phyloP scores from a whole-genome alignment of 106 monocot genomes.

The Platanthera guangdongensis region DNA sequence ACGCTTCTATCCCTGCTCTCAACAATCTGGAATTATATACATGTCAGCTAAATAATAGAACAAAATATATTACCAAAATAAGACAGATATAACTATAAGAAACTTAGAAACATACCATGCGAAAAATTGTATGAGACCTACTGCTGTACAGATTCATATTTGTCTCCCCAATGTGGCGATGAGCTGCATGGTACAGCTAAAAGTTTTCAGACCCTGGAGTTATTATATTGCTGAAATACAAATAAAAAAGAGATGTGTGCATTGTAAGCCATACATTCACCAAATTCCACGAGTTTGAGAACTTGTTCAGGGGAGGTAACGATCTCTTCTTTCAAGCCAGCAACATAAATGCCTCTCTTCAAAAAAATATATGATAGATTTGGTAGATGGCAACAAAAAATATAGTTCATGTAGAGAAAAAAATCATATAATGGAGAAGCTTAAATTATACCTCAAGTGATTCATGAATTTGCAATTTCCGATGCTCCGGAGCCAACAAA shows the following conservation, averaged over 20 bases:
- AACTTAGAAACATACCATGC: constrained; percentile 42
- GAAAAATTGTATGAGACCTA: constrained; percentile 96
- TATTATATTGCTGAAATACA: not conserved
- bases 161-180: constrained; percentile 93
- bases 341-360: constrained; percentile 97
- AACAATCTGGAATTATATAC: constrained; percentile 49
- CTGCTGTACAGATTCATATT: constrained; percentile 98
- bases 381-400: not conserved
- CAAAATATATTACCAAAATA: constrained; percentile 2
- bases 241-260: constrained; percentile 2
- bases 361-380: constrained; percentile 2
- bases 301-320: constrained; percentile 82
- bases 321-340: constrained; percentile 93
- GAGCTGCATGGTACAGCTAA: constrained; percentile 43
- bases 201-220: not conserved
- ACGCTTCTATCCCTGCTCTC: constrained; percentile 80
- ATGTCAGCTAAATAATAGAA: not conserved
- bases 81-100: not conserved
- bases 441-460: constrained; percentile 60
- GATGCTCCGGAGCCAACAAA: constrained; percentile 88
- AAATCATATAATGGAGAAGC: not conserved
- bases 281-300: constrained; percentile 75
- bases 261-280: constrained; percentile 63
- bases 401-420: not conserved
- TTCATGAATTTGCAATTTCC: constrained; percentile 91